Evolutionary conservation across 192 early-diverging fungal species (phyloP), one percentile per base, ranked within the genome.

Genomic region (Bifiguratus adelaidae): DNA sequence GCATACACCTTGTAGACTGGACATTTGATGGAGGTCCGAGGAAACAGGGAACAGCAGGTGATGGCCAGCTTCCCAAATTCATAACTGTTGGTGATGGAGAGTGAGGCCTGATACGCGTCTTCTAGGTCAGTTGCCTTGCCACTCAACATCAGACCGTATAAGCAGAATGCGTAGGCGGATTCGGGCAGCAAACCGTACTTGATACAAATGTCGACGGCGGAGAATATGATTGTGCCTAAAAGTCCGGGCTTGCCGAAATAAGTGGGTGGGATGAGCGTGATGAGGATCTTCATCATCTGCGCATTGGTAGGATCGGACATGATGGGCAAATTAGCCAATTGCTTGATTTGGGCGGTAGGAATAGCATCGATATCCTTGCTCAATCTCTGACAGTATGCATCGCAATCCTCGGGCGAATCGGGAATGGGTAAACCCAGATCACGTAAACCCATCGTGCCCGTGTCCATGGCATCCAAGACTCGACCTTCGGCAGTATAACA

Each of bases 1-100:
- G 50, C 61, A 40, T 59, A 63, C 33, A 60, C 61, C 38, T 63
- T 63, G 24, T 41, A 46, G 7, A 50, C 48, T n/a, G 50, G 50
- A 44, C 61, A 63, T 37, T 63, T 60, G 5, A 61, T 48, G 8
- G 47, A 8, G 8, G 25, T 41, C 38, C 24, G 41, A 1, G 41
- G 41, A 18, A 41, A 58, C 22, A 37, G 41, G 12, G 46, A 34
- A 9, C 20, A n/a, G 0, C 44, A 26, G 1, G 41, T 12, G 22
- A 47, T 23, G 13, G 50, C 49, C 6, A 63, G 33, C n/a, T 48
- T 38, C 13, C 61, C 61, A 30, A 37, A 63, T 41, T 29, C 34
- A 18, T 63, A 62, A 0, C 55, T 37, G 7, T 8, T 45, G 2
- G 18, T 2, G 28, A 44, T 44, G 3, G 28, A 29, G 20, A 34